phyloP scores from a whole-genome alignment of 148 eudicot species.

The Chenopodium album region DNA sequence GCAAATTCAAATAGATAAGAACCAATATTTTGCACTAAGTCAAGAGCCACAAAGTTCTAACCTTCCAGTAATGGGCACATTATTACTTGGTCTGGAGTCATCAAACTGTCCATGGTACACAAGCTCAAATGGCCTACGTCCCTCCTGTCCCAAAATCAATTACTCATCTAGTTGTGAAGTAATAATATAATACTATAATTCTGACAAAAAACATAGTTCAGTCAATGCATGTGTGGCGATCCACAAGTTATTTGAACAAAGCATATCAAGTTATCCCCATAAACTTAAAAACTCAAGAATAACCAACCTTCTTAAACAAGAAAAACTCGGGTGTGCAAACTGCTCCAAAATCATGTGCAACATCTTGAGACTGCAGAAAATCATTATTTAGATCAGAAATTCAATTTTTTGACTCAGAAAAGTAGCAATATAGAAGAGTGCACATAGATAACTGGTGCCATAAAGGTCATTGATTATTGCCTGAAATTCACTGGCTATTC shows the following conservation, averaged over 20 bases:
- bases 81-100: constrained; percentile 85
- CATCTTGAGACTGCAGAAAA: constrained; percentile 78
- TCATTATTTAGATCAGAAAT: neutral
- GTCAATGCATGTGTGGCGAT: neutral
- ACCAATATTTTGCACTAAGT: neutral
- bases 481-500: neutral
- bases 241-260: constrained; percentile 1
- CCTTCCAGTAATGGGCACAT: constrained; percentile 81
- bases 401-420: neutral
- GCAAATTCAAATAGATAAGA: neutral
- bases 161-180: neutral
- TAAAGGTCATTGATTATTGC: neutral
- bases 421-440: neutral
- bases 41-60: constrained; percentile 25
- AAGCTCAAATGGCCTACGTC: constrained; percentile 89
- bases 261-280: neutral
- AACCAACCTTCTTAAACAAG: constrained; percentile 78
- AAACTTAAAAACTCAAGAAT: neutral
- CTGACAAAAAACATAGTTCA: constrained; percentile 1
- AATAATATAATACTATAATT: neutral
- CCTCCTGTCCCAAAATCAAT: constrained; percentile 49
- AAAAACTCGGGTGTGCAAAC: constrained; percentile 96
- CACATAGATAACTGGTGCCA: neutral
- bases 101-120: constrained; percentile 98
- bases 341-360: constrained; percentile 87